Base-by-base conservation (phyloP, 352 stramenopile genomes). In the Blastocystis sp. region DNA sequence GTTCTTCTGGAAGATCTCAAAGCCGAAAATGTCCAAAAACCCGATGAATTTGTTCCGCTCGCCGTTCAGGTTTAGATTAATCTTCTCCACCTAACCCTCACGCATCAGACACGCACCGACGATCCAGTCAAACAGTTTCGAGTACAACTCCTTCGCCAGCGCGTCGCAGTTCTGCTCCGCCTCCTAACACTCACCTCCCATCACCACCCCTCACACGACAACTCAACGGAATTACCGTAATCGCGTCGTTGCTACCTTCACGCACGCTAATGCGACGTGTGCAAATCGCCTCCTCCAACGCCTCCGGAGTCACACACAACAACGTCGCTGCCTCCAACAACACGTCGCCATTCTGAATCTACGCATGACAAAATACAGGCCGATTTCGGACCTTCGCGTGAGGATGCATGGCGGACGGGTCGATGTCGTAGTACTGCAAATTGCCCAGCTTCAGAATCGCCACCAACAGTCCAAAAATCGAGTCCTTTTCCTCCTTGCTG, bases 401-500 rank as follows among this genome's bases (percentile, higher is more conserved):
- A 92, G 45, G 93, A 95, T 82, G 92, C 92, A 0, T 92, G 85
- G 39, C 94, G 76, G 78, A 74, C 26, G 39, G 93, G 81, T 0
- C 90, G 13, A 31, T 93, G 62, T 94, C 92, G 35, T 96, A 92
- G 85, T 98, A 98, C 59, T 94, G 92, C 37, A 99, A 90, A 92
- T 98, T 98, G 21, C 96, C 97, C 45, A 97, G 91, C 88, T 98
- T 96, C 79, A 98, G 90, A 67, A 99, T 91, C 35, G 94, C 94
- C 31, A 94, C 93, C 6, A 96, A 92, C 24, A 98, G 94, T 24
- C 93, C 90, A 62, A 99, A 97, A 69, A 99, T 95, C 70, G 92
- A 94, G 67, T 95, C 92, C 90, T 97, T 94, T 88, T 98, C 95
- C 4, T 95, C 93, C 4, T 94, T 92, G 4, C 92, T 76, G 70